A percentile compares a stretch with the other conserved stretches of the same genome.
phyloP scores from a whole-genome alignment of 805 yeast genomes.

The Candida xiaguanensis region DNA sequence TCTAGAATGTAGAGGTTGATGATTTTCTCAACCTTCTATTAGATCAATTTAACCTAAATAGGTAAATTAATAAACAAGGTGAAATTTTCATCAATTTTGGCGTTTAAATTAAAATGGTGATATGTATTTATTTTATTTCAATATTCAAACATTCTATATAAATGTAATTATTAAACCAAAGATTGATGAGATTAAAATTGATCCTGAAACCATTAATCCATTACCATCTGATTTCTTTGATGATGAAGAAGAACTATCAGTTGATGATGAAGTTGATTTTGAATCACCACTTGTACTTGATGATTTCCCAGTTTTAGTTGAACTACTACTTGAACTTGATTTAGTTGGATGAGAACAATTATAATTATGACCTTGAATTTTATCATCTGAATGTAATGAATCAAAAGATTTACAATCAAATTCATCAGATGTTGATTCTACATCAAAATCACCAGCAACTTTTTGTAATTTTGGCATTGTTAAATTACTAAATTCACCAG shows the following conservation, averaged over 20 bases:
- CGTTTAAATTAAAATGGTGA: no score
- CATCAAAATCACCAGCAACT: constrained; percentile 41
- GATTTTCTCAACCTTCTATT: no score
- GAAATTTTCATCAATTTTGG: no score
- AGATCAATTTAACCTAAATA: not conserved
- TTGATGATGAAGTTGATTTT: constrained; percentile 13
- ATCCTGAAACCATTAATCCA: constrained; percentile 1
- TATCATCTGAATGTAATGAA: constrained; percentile 25
- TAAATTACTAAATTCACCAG: constrained; percentile 37
- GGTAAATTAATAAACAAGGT: not conserved
- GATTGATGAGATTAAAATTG: not conserved
- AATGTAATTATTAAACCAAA: constrained; percentile 2
- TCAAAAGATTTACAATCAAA: constrained; percentile 36
- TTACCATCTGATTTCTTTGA: constrained; percentile 20
- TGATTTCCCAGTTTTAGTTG: constrained; percentile 13
- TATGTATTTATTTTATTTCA: no score
- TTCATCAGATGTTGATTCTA: constrained; percentile 31
- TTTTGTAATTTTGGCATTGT: constrained; percentile 32
- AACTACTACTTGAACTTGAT: constrained; percentile 12
- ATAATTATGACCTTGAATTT: constrained; percentile 43
- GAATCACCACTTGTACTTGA: constrained; percentile 6
- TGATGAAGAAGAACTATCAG: constrained; percentile 16
- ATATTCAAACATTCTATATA: not conserved
- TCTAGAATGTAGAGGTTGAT: no score
- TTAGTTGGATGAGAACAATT: constrained; percentile 25